Conservation (phyloP, 2,329 filamentous ascomycete species). For the Teratosphaeria epicoccoides region DNA sequence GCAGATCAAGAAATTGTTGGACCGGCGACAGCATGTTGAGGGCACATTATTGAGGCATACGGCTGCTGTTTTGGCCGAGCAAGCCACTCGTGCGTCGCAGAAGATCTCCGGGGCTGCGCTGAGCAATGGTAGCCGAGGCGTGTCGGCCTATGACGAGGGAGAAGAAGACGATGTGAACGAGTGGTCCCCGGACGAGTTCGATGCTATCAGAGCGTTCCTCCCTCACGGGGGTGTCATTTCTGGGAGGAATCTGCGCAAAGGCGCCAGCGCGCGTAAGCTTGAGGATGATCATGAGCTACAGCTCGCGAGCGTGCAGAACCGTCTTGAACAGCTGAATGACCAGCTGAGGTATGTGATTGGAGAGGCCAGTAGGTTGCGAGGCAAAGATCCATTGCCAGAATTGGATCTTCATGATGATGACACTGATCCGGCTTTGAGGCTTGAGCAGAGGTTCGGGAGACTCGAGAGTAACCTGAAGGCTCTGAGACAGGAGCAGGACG, state of each 20-base stretch:
- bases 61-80: slow-evolving; percentile 80
- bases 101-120: slow-evolving; percentile 4
- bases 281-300: slow-evolving; percentile 21
- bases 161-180: slow-evolving; percentile 15
- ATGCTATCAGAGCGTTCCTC: slow-evolving; percentile 25
- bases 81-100: slow-evolving; percentile 30
- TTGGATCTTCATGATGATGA: slow-evolving; percentile 7
- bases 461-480: slow-evolving; percentile 19
- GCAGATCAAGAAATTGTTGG: slow-evolving; percentile 71
- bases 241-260: slow-evolving; percentile 8
- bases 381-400: slow-evolving; percentile 14
- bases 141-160: slow-evolving; percentile 1
- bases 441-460: slow-evolving; percentile 16
- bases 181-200: slow-evolving; percentile 45
- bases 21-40: slow-evolving; percentile 63
- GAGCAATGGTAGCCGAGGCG: slow-evolving; percentile 1
- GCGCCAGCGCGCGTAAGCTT: slow-evolving; percentile 11
- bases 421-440: slow-evolving; percentile 7
- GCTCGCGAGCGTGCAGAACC: slow-evolving; percentile 20
- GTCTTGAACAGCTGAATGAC: slow-evolving; percentile 23
- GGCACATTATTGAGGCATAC: slow-evolving; percentile 76
- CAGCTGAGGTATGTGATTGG: slow-evolving; percentile 22
- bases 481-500: slow-evolving; percentile 19
- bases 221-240: slow-evolving; percentile 13
- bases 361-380: slow-evolving; percentile 19